Conservation (phyloP, 306 rosid genomes). For the Trifolium repens region DNA sequence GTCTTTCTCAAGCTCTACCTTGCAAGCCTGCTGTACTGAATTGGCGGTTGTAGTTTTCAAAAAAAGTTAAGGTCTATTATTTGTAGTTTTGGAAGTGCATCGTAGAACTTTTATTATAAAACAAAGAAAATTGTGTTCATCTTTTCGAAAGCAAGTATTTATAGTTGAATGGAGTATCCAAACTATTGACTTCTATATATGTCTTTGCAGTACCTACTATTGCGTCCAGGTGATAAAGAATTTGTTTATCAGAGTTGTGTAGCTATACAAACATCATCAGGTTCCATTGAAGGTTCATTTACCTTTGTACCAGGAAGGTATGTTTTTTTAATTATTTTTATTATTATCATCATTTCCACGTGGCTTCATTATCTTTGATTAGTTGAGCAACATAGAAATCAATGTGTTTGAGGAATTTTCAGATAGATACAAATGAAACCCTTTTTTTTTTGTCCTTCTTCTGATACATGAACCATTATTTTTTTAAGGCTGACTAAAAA, state of each 20-base stretch:
- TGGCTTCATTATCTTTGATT: conserved; percentile 27
- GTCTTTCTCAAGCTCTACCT: conserved; percentile 19
- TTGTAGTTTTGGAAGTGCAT: conserved; percentile 3
- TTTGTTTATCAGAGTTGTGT: conserved; percentile 83
- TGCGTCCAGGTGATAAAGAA: conserved; percentile 70
- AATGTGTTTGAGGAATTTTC: conserved; percentile 22
- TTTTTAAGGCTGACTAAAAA: neutral
- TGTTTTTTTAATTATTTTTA: conserved; percentile 1
- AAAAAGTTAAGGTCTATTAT: conserved; percentile 4
- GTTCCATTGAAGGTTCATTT: conserved; percentile 91
- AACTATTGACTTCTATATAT: conserved; percentile 29
- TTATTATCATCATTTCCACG: neutral
- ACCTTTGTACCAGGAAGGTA: conserved; percentile 98
- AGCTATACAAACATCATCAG: conserved; percentile 54
- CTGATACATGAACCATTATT: neutral
- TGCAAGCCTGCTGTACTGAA: neutral
- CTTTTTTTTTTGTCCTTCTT: neutral
- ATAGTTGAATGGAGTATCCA: conserved; percentile 1
- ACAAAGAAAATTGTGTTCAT: neutral
- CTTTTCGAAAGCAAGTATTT: conserved; percentile 6
- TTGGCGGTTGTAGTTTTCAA: neutral
- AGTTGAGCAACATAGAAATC: neutral
- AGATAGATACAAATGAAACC: neutral
- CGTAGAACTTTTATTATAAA: conserved; percentile 23
- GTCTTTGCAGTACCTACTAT: conserved; percentile 73